These are phyloP conservation scores for Leishmania tarentolae DNA, from an alignment of 208 protist species.

Conservation along the genomic window DNA sequence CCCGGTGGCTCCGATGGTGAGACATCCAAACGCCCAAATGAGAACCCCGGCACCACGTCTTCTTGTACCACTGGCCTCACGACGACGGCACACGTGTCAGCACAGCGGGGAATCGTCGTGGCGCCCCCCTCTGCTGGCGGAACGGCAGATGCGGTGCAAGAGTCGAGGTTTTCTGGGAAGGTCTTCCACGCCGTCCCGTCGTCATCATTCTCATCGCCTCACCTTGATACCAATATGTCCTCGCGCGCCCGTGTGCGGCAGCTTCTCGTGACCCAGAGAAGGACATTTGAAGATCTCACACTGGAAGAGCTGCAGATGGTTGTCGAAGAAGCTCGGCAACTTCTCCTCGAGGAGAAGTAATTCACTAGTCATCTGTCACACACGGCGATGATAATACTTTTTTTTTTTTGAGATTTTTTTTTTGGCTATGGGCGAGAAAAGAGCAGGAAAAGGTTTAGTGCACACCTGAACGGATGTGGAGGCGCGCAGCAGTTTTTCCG, in stretches of 20 bases:
- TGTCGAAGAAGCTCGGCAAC: conserved; percentile 59
- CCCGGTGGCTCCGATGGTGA: background rate
- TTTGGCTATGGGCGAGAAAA: background rate
- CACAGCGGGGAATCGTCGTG: conserved; percentile 8
- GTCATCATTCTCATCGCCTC: background rate
- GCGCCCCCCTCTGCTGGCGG: background rate
- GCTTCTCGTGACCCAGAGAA: conserved; percentile 44
- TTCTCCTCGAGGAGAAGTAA: conserved; percentile 1
- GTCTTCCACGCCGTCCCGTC: background rate
- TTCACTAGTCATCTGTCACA: background rate
- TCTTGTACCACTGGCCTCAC: background rate
- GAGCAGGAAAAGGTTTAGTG: background rate
- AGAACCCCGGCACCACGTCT: background rate
- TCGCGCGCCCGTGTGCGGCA: conserved; percentile 15
- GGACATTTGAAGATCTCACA: conserved; percentile 65
- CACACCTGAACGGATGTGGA: background rate
- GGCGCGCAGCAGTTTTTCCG: background rate
- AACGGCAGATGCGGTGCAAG: background rate
- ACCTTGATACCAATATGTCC: background rate
- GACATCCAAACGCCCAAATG: background rate
- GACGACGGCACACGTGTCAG: background rate
- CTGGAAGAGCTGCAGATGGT: conserved; percentile 62
- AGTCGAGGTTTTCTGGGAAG: no score
- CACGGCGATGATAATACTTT: no score
- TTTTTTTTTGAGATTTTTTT: background rate